These are phyloP conservation scores for Candida gigantensis DNA, from an alignment of 1,139 yeast genomes.

Conservation along the genomic window DNA sequence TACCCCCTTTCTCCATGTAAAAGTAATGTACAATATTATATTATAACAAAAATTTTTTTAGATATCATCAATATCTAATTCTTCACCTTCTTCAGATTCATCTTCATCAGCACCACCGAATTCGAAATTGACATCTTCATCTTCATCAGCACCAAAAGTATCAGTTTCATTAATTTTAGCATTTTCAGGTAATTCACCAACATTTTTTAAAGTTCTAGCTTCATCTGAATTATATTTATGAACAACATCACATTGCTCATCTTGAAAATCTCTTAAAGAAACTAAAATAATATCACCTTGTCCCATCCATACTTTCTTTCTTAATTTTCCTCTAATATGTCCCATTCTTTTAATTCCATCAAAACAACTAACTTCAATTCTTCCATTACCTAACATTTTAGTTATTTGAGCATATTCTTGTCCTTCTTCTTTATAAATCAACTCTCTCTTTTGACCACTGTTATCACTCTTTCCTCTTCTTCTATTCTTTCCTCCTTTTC, in stretches of 20 bases:
- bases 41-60: conserved; percentile 25
- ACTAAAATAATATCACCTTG: conserved; percentile 97
- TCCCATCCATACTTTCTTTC: conserved; percentile 99
- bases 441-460: conserved; percentile 91
- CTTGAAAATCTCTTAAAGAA: conserved; percentile 97
- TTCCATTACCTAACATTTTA: conserved; percentile 98
- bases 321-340: conserved; percentile 97
- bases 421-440: conserved; percentile 89
- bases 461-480: conserved; percentile 99
- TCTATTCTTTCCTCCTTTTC: conserved; percentile 80
- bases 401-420: conserved; percentile 98
- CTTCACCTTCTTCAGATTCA: conserved; percentile 67
- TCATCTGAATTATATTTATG: conserved; percentile 97
- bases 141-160: conserved; percentile 95
- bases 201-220: conserved; percentile 93
- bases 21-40: conserved; percentile 5
- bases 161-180: conserved; percentile 98
- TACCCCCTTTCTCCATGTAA: conserved; percentile 2
- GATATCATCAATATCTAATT: conserved; percentile 84
- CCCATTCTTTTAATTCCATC: conserved; percentile 94
- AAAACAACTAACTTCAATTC: conserved; percentile 92
- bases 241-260: conserved; percentile 96
- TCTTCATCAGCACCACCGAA: conserved; percentile 92
- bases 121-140: conserved; percentile 97
- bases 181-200: conserved; percentile 95